Evolutionary conservation across 352 stramenopile species (phyloP), one percentile per base, ranked within the genome.

Genomic region (Globisporangium splendens): DNA sequence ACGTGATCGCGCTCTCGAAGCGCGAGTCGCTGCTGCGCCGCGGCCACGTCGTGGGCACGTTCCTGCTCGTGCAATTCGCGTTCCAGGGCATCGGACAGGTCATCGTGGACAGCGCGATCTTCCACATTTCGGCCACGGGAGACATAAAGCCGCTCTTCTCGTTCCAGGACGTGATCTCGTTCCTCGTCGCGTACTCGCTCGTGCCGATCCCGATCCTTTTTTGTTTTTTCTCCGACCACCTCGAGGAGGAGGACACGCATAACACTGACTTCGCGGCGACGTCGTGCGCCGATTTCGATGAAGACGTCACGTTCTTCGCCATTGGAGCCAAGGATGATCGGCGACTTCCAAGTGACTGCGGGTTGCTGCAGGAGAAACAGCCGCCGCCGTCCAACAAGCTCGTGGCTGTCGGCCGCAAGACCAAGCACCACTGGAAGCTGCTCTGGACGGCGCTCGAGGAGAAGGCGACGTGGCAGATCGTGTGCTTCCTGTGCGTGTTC

Each of bases 1-100:
- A 81, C 61, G 65, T 81, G 17, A 65, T 84, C 20, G 72, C 69
- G 41, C 66, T 76, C 50, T 73, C 63, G 43, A 72, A 72, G 46
- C 60, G 65, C 22, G 67, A 81, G 31, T 24, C 52, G 0, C 53
- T 77, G 18, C 57, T 41, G 17, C 46, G 59, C 2, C 74, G 69
- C 13, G 74, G 72, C 28, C 77, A 62, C 46, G 49, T 76, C 5
- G 53, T 84, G 0, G 72, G 68, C 17, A 78, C 66, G 22, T 68
- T 84, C 18, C 24, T 84, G 18, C 55, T 75, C 11, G 61, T 65
- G 28, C 69, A 81, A 53, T 77, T 68, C 24, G 59, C 43, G 0
- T 64, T 64, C 18, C 63, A 84, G 57, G 53, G 65, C n/a, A 58
- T 81, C 3, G 72, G 63, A 1, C 72, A 84, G 50, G 46, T 75